phyloP scores from a whole-genome alignment of 2,329 filamentous ascomycete species.

The Scedosporium dehoogii region DNA sequence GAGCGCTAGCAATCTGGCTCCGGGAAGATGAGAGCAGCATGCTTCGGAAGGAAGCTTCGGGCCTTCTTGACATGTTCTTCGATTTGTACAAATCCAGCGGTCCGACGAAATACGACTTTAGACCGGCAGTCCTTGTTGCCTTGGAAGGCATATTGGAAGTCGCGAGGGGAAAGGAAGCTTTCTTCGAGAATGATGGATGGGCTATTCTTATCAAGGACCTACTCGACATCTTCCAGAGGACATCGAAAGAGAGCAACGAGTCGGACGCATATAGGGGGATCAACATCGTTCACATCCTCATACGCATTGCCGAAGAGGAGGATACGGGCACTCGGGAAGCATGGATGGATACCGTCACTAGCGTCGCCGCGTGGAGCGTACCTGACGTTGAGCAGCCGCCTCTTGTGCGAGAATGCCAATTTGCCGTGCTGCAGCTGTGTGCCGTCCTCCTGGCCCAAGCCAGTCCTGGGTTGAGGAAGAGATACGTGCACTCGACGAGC shows the following conservation, averaged over 20 bases:
- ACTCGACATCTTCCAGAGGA: constrained; percentile 27
- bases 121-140: constrained; percentile 46
- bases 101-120: constrained; percentile 36
- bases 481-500: constrained; percentile 40
- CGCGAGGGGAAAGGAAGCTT: constrained; percentile 33
- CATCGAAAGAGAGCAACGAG: constrained; percentile 15
- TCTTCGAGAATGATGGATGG: constrained; percentile 47
- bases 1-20: constrained; percentile 55
- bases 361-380: constrained; percentile 37
- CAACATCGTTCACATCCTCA: constrained; percentile 45
- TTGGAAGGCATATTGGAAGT: constrained; percentile 47
- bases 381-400: constrained; percentile 19
- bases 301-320: constrained; percentile 40
- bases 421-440: constrained; percentile 46
- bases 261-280: constrained; percentile 35
- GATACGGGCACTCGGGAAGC: constrained; percentile 34
- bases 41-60: constrained; percentile 45
- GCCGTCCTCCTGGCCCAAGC: constrained; percentile 39
- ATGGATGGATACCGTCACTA: constrained; percentile 47
- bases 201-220: constrained; percentile 40
- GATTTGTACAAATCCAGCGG: constrained; percentile 43
- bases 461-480: constrained; percentile 32
- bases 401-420: constrained; percentile 36
- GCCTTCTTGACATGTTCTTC: constrained; percentile 53
- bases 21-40: constrained; percentile 55